A percentile compares a stretch with the other conserved stretches of the same genome.
These are phyloP conservation scores for Heritiera fomes DNA, from an alignment of 345 rosid genomes.

Conservation along the genomic window DNA sequence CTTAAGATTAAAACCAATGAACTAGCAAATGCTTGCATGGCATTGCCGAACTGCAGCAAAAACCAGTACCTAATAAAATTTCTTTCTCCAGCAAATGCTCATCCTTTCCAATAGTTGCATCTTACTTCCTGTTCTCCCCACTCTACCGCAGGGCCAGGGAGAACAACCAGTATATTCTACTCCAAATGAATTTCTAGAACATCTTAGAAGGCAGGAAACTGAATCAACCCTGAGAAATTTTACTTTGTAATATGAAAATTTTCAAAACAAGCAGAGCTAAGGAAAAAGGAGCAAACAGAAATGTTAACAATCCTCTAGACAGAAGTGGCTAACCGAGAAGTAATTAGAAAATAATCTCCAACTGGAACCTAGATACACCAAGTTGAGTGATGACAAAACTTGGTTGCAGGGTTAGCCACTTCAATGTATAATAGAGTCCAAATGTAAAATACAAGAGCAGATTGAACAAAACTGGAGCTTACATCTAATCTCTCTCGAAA, in stretches of 20 bases:
- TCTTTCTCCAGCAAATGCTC: not conserved
- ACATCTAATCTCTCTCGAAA: slow-evolving; percentile 69
- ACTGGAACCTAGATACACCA: not conserved
- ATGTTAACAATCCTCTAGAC: not conserved
- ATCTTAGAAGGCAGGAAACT: not conserved
- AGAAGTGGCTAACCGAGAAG: not conserved
- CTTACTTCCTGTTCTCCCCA: not conserved
- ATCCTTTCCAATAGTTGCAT: not conserved
- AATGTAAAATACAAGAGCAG: not conserved
- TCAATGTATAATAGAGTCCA: not conserved
- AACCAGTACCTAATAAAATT: not conserved
- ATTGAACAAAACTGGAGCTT: slow-evolving; percentile 23
- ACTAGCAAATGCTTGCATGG: not conserved
- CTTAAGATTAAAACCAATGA: not conserved
- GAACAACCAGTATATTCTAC: not conserved
- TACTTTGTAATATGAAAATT: not conserved
- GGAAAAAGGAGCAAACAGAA: not conserved
- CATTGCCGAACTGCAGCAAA: not conserved
- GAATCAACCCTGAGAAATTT: not conserved
- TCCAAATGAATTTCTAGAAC: not conserved
- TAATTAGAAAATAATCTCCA: not conserved
- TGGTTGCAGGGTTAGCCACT: not conserved
- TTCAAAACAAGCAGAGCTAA: not conserved
- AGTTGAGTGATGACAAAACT: not conserved
- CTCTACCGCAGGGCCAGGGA: not conserved